Base-by-base conservation (phyloP, 768 basidiomycete genomes). In the Boletus speciosus region DNA sequence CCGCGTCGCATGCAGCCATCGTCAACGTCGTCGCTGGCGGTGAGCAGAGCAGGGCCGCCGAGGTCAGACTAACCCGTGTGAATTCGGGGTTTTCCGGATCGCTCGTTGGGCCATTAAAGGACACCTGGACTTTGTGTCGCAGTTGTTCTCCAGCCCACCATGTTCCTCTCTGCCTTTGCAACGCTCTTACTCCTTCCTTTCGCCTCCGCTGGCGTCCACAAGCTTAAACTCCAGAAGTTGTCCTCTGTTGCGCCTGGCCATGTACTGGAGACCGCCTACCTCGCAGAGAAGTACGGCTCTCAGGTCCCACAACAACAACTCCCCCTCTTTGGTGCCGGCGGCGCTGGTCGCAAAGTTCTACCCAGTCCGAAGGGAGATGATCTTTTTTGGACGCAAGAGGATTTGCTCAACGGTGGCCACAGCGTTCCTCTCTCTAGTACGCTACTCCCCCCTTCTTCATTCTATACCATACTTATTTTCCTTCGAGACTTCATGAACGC, bases 401-500 rank as follows among this genome's bases (percentile, higher is more conserved):
- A 85, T 46, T 62, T 81, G 54, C 63, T 72, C 55, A 81, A 85
- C 49, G 88, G 84, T 51, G 93, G 92, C 36, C 96, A 98, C 70
- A 72, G 74, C 37, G 90, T 98, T 49, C 96, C 97, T 58, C 79
- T 99, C 42, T 86, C 79, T 65, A 97, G 96, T 62, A 38, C 12
- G 61, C 12, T 0, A 2, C 5, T 10, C 2, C 15, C 25, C 23
- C 47, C 19, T 25, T 25, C 19, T 5, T 10, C 23, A 2, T 32
- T 42, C 23, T 32, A 29, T n/a, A 0, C 40, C 38, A n/a, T 27
- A 47, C 36, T 46, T 46, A 55, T 34, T 5, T 21, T 34, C 25
- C 34, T 50, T 21, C 16, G 52, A 97, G 95, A 98, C 78, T 98
- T 92, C 75, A 85, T 95, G 85, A 98, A 98, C 69, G 95, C 97